Conservation (phyloP, 371 early-diverging fungal genomes). For the Thermomucor indicae-seudaticae region DNA sequence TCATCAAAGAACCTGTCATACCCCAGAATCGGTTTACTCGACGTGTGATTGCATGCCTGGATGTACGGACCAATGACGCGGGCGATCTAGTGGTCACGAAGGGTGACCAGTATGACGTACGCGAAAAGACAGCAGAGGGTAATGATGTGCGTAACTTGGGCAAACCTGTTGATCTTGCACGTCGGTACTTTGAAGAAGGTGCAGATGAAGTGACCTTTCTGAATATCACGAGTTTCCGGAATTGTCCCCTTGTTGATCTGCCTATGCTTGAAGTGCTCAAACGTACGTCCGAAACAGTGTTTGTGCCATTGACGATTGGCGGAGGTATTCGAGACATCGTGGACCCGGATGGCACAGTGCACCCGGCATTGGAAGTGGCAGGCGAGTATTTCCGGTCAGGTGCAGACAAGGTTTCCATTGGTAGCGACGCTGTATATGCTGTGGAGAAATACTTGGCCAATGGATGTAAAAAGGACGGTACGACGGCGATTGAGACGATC, state of each 20-base stretch:
- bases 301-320: slow-evolving; percentile 97
- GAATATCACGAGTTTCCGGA: slow-evolving; percentile 96
- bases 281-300: slow-evolving; percentile 84
- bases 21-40: slow-evolving; percentile 66
- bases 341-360: slow-evolving; percentile 76
- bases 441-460: slow-evolving; percentile 76
- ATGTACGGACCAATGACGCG: slow-evolving; percentile 92
- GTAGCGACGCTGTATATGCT: slow-evolving; percentile 96
- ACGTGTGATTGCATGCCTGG: slow-evolving; percentile 95
- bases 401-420: slow-evolving; percentile 98
- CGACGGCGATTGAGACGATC: slow-evolving; percentile 90
- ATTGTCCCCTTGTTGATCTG: slow-evolving; percentile 82
- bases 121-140: slow-evolving; percentile 62
- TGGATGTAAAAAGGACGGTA: slow-evolving; percentile 49
- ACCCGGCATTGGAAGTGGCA: slow-evolving; percentile 91
- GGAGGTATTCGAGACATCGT: slow-evolving; percentile 94
- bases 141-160: slow-evolving; percentile 95
- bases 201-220: slow-evolving; percentile 97
- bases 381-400: slow-evolving; percentile 97
- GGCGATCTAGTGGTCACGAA: slow-evolving; percentile 98
- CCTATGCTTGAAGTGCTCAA: slow-evolving; percentile 94
- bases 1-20: slow-evolving; percentile 22
- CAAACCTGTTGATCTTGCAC: slow-evolving; percentile 92
- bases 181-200: slow-evolving; percentile 90
- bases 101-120: slow-evolving; percentile 98